phyloP scores from a whole-genome alignment of 2,329 filamentous ascomycete species.

The Graphiopsis chlorocephala region DNA sequence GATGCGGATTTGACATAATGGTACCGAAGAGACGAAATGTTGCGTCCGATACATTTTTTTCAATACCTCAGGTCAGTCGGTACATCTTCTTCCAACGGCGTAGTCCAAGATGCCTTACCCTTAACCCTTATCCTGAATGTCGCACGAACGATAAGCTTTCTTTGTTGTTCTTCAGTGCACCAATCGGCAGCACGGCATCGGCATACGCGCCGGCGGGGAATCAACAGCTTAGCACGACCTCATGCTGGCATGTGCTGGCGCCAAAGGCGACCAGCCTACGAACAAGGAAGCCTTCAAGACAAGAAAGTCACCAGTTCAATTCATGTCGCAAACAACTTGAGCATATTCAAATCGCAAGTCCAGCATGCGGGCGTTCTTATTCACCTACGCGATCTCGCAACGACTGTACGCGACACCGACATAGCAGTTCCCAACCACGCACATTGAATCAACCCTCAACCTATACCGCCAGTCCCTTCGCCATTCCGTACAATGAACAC shows the following conservation, averaged over 20 bases:
- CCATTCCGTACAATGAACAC: conserved; percentile 1
- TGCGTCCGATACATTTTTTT: too few species aligned
- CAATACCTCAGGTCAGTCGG: too few species aligned
- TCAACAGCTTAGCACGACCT: not conserved
- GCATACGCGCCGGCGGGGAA: not conserved
- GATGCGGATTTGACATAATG: too few species aligned
- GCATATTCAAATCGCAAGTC: not conserved
- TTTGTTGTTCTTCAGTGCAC: not conserved
- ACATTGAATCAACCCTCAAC: not conserved
- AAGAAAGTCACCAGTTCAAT: not conserved
- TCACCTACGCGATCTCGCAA: not conserved
- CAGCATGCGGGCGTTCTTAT: conserved; percentile 1
- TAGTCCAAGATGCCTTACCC: too few species aligned
- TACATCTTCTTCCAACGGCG: too few species aligned
- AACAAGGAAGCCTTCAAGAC: not conserved
- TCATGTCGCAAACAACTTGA: not conserved
- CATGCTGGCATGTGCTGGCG: not conserved
- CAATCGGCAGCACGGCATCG: not conserved
- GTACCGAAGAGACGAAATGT: too few species aligned
- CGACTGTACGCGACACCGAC: not conserved
- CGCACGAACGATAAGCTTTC: not conserved
- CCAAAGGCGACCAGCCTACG: not conserved
- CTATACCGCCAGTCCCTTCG: not conserved
- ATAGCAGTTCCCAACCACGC: not conserved
- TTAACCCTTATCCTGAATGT: not conserved